A percentile compares a stretch with the other conserved stretches of the same genome.
phyloP scores from a whole-genome alignment of 139 green algal species.

The Picochlorum sp. region DNA sequence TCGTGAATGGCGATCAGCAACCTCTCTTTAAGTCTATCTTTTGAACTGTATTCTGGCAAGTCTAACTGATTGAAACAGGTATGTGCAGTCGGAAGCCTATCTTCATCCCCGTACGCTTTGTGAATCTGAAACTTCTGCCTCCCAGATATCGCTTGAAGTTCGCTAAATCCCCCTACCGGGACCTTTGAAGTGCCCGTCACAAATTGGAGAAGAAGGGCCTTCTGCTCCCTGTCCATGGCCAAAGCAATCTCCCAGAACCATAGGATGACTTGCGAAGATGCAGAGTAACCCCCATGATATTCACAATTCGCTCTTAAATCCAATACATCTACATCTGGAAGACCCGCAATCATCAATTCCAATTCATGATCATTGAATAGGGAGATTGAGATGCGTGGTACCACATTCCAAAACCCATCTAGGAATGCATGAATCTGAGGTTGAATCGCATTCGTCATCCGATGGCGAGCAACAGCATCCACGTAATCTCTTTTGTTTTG shows the following conservation, averaged over 20 bases:
- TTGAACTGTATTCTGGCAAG: conserved; percentile 82
- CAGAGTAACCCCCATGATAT: conserved; percentile 81
- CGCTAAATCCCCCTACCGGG: conserved; percentile 89
- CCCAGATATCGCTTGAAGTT: conserved; percentile 85
- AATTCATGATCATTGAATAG: conserved; percentile 98
- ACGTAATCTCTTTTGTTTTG: conserved; percentile 96
- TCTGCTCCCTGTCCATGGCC: conserved; percentile 79
- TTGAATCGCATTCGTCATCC: conserved; percentile 90
- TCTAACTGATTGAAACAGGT: conserved; percentile 97
- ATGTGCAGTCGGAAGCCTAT: conserved; percentile 77
- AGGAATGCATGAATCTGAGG: conserved; percentile 76
- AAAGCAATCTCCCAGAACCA: conserved; percentile 95
- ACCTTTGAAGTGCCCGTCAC: conserved; percentile 85
- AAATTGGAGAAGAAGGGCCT: conserved; percentile 72
- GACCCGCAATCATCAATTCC: conserved; percentile 92
- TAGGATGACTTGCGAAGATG: conserved; percentile 58
- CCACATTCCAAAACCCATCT: conserved; percentile 87
- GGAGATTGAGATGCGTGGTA: conserved; percentile 51
- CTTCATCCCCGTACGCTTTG: conserved; percentile 36
- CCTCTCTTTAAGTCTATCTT: conserved; percentile 86
- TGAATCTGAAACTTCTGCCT: conserved; percentile 93
- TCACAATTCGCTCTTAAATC: conserved; percentile 88
- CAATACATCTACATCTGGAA: conserved; percentile 91
- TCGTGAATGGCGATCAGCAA: conserved; percentile 84
- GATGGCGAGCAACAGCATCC: conserved; percentile 80